Percentiles rank a stretch among this genome's conserved stretches.
These are phyloP conservation scores for Lecanosticta acicola DNA, from an alignment of 2,329 filamentous ascomycete species.

Conservation along the genomic window DNA sequence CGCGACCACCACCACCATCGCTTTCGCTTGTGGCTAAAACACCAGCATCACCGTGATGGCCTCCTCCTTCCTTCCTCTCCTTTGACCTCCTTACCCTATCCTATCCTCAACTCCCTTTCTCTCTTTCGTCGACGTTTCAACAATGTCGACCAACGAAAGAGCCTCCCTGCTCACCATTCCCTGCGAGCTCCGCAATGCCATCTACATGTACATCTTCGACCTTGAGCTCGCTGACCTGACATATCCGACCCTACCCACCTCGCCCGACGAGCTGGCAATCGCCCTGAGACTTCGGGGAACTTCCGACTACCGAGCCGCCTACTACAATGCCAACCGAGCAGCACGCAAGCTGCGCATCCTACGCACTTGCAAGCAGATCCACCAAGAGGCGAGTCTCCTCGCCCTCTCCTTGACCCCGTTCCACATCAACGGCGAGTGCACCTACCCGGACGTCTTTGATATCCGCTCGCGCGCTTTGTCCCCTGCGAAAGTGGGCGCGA, in stretches of 20 bases:
- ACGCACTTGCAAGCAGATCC: conserved; percentile 25
- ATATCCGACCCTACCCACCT: conserved; percentile 1
- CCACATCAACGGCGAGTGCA: conserved; percentile 22
- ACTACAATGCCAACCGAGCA: conserved; percentile 7
- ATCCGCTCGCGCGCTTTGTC: conserved; percentile 18
- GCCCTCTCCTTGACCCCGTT: conserved; percentile 29
- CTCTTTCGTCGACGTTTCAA: conserved; percentile 1
- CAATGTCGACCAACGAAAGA: conserved; percentile 1
- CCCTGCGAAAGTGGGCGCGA: conserved; percentile 20
- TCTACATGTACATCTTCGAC: conserved; percentile 28
- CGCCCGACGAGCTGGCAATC: conserved; percentile 10
- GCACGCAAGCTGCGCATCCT: conserved; percentile 16
- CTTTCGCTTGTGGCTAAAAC: too few relatives aligned
- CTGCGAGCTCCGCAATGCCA: conserved; percentile 26
- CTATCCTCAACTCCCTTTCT: too few relatives aligned
- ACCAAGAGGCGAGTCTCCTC: conserved; percentile 29
- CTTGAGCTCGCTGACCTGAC: conserved; percentile 1
- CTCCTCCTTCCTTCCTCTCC: too few relatives aligned
- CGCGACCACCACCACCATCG: too few relatives aligned
- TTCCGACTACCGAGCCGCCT: conserved; percentile 5
- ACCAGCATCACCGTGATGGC: too few relatives aligned
- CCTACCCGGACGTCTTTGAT: conserved; percentile 28
- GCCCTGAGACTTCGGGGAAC: conserved; percentile 14
- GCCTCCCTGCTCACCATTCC: conserved; percentile 27
- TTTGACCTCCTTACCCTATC: too few relatives aligned